Conservation (phyloP, 495 filamentous ascomycete species). For the Aspergillus bridgeri region DNA sequence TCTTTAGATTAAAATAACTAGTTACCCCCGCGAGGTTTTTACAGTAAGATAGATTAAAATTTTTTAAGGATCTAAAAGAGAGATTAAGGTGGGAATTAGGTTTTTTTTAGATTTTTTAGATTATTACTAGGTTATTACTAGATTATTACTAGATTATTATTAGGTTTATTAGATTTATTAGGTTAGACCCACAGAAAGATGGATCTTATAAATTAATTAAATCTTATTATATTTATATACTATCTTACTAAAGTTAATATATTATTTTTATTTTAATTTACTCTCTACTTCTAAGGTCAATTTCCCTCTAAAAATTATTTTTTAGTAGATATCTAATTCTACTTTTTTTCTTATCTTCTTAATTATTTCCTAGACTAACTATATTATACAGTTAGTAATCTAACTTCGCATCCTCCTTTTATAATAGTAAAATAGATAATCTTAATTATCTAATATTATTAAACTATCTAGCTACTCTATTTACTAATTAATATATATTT, state of each 20-base stretch:
- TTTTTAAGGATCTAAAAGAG: neutral
- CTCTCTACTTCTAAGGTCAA: neutral
- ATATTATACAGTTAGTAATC: constrained; percentile 11
- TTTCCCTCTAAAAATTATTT: neutral
- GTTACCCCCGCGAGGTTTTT: too few species aligned
- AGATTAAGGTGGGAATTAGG: neutral
- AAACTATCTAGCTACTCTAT: constrained; percentile 4
- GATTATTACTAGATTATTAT: neutral
- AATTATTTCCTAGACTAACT: neutral
- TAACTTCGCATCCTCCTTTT: constrained; percentile 11
- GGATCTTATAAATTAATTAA: neutral
- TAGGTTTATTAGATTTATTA: neutral
- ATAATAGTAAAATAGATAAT: constrained; percentile 7
- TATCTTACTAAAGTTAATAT: neutral
- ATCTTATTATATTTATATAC: too few species aligned
- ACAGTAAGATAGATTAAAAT: neutral
- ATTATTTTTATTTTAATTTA: neutral
- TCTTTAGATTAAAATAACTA: too few species aligned
- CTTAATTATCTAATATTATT: constrained; percentile 2
- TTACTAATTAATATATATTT: constrained; percentile 3
- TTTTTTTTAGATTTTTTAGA: too few species aligned
- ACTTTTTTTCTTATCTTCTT: neutral
- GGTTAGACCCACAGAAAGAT: neutral
- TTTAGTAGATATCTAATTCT: neutral
- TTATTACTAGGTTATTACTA: too few species aligned